Conservation (phyloP, 2,329 filamentous ascomycete species). For the Verticillium nonalfalfae region DNA sequence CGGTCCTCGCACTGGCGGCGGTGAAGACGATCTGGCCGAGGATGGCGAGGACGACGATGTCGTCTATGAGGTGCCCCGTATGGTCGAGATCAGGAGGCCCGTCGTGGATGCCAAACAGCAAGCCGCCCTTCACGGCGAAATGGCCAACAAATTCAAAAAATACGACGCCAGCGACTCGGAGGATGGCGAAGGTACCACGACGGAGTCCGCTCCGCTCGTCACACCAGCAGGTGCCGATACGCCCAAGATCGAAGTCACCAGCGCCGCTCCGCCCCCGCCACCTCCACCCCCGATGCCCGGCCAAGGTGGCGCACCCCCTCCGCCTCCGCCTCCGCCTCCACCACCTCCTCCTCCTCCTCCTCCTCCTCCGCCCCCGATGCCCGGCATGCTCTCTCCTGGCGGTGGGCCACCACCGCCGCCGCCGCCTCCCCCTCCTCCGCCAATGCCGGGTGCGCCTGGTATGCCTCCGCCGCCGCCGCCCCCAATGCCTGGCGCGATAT, state of each 20-base stretch:
- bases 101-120: conserved; percentile 57
- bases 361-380: conserved; percentile 31
- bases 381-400: conserved; percentile 19
- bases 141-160: conserved; percentile 68
- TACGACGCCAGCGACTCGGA: conserved; percentile 70
- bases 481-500: conserved; percentile 61
- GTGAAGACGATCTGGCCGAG: conserved; percentile 37
- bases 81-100: conserved; percentile 74
- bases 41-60: conserved; percentile 51
- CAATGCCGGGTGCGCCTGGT: conserved; percentile 31
- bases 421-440: conserved; percentile 30
- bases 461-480: conserved; percentile 51
- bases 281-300: conserved; percentile 44
- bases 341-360: no score
- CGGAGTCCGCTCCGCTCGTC: conserved; percentile 63
- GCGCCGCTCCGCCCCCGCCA: conserved; percentile 35
- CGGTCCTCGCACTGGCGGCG: conserved; percentile 21
- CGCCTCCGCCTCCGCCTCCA: conserved; percentile 44
- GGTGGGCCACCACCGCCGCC: conserved; percentile 27
- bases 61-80: conserved; percentile 70
- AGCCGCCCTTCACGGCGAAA: conserved; percentile 61
- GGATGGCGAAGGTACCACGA: conserved; percentile 62
- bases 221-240: conserved; percentile 56
- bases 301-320: conserved; percentile 31
- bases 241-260: conserved; percentile 54